These are phyloP conservation scores for Fusarium circinatum DNA, from an alignment of 2,329 filamentous ascomycete species.

Conservation along the genomic window DNA sequence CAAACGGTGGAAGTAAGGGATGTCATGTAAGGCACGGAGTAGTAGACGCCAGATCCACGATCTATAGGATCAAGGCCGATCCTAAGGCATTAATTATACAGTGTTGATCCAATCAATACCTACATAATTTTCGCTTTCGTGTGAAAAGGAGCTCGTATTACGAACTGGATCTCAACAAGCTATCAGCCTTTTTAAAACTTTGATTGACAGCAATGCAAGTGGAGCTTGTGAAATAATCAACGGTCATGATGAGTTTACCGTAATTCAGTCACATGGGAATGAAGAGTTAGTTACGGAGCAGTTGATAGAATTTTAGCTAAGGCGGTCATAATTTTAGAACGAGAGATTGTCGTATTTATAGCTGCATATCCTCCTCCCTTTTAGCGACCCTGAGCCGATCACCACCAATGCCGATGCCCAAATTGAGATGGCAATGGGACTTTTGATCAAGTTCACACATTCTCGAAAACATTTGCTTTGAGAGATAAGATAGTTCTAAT, in stretches of 20 bases:
- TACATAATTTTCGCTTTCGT: conserved; percentile 14
- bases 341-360: conserved; percentile 26
- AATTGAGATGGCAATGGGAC: conserved; percentile 4
- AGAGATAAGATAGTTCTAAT: not conserved
- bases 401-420: conserved; percentile 21
- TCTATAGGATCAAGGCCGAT: not conserved
- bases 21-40: not conserved
- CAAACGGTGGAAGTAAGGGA: conserved; percentile 7
- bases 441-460: not conserved
- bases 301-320: conserved; percentile 9
- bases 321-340: conserved; percentile 20
- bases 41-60: not conserved
- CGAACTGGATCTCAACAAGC: not conserved
- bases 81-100: not conserved
- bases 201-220: not conserved
- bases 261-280: conserved; percentile 15
- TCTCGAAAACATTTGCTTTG: not conserved
- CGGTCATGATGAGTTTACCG: not conserved
- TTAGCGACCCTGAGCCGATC: conserved; percentile 21
- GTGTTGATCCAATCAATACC: not conserved
- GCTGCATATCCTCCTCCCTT: conserved; percentile 26
- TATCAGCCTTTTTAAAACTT: not conserved
- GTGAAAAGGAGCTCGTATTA: not conserved
- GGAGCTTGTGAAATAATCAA: conserved; percentile 10
- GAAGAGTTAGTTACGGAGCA: not conserved